Conservation (phyloP, 306 rosid genomes). For the Lotus japonicus region DNA sequence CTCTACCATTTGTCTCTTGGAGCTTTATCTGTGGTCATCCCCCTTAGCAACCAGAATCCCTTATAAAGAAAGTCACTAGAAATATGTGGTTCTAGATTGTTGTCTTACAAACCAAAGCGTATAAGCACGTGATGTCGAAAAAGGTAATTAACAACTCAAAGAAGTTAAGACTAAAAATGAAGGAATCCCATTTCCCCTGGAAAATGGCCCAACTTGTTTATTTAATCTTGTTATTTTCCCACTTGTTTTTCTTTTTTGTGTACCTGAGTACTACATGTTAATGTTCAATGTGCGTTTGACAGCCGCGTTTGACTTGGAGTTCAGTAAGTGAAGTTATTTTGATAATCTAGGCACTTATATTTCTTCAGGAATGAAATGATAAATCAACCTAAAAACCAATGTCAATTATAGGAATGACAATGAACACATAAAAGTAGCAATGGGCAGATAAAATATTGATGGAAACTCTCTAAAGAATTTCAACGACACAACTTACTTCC, state of each 20-base stretch:
- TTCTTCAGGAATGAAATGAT: too few species aligned
- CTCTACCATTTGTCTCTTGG: slow-evolving; percentile 42
- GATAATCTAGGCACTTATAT: too few species aligned
- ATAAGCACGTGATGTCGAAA: background rate
- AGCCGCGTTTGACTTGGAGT: too few species aligned
- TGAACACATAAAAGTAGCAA: background rate
- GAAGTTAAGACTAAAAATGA: background rate
- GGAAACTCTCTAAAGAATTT: slow-evolving; percentile 1
- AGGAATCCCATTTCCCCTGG: background rate
- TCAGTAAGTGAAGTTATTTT: too few species aligned
- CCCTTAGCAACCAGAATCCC: slow-evolving; percentile 67
- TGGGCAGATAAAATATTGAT: background rate
- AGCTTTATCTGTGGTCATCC: slow-evolving; percentile 55
- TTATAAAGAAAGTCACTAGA: slow-evolving; percentile 47
- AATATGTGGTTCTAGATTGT: slow-evolving; percentile 13
- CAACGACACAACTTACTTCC: background rate
- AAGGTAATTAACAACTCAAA: background rate
- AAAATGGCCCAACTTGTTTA: background rate
- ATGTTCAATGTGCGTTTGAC: too few species aligned
- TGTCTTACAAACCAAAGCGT: background rate
- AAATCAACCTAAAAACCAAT: too few species aligned
- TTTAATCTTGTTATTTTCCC: background rate
- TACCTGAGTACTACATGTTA: background rate
- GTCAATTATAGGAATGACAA: too few species aligned
- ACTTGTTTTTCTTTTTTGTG: background rate